Base-by-base conservation (phyloP, 2,329 filamentous ascomycete species). In the Colletotrichum orbiculare region DNA sequence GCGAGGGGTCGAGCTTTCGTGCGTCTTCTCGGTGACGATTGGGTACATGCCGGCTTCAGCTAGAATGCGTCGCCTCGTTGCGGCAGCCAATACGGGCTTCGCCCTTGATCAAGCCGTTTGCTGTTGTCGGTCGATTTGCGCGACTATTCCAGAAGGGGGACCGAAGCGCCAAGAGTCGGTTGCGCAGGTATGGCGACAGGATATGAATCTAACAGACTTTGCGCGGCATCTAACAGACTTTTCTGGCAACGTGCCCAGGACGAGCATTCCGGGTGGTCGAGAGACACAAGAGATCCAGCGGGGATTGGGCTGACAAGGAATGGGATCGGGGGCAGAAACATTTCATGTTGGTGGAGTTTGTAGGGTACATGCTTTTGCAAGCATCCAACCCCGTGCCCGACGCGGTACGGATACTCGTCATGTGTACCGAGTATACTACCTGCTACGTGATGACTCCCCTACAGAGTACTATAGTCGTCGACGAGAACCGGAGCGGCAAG, bases 161-260 rank as follows among this genome's bases (percentile, higher is more conserved):
- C 62, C 62, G 62, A 65, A 33, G 62, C 42, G 62, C 62, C 62
- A 65, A 65, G 62, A 65, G 46, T 33, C 35, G 52, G 25, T 42
- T 52, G 52, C 12, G 9, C 42, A 60, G 42, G 9, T 37, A 49
- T 53, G 15, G 62, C 57, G 54, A 50, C 58, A 25, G 25, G 25
- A 25, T 25, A 4, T 5, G 25, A 25, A 25, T 25, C 25, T 25
- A 25, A 25, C 25, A 25, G 25, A 25, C 25, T 25, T 25, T 25
- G 25, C 25, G 4, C 25, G 2, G 25, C 25, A 5, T 25, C 25
- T 5, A 25, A 25, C 25, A 56, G 41, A 65, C 46, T 62, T 55
- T 62, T 54, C 34, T 33, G 6, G 9, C 62, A 65, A 65, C 62
- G 62, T 65, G 62, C 58, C 43, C 25, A 15, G 38, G 47, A 62